phyloP scores from a whole-genome alignment of 2,329 filamentous ascomycete species.

The Blumeriella jaapii region DNA sequence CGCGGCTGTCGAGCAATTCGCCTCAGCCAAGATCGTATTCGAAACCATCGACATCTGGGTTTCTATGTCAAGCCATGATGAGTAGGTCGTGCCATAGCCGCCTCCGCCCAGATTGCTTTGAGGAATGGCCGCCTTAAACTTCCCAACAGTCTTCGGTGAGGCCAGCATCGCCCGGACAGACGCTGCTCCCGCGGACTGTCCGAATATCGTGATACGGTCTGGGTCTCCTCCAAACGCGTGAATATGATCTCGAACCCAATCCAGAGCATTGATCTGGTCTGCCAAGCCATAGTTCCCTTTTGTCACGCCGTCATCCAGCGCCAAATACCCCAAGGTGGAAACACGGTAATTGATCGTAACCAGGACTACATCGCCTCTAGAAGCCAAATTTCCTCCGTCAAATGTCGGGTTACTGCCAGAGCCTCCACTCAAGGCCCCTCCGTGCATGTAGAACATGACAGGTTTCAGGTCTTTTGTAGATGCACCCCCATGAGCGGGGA shows the following conservation, averaged over 20 bases:
- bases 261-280: slow-evolving; percentile 28
- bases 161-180: slow-evolving; percentile 17
- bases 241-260: slow-evolving; percentile 28
- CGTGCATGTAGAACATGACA: slow-evolving; percentile 22
- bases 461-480: slow-evolving; percentile 23
- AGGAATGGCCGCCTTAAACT: slow-evolving; percentile 16
- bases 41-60: slow-evolving; percentile 9
- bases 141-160: slow-evolving; percentile 17
- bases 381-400: slow-evolving; percentile 18
- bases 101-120: slow-evolving; percentile 18
- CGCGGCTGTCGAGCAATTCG: slow-evolving; percentile 13
- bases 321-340: slow-evolving; percentile 34
- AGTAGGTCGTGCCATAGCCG: slow-evolving; percentile 17
- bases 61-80: slow-evolving; percentile 13
- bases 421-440: slow-evolving; percentile 26
- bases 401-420: slow-evolving; percentile 15
- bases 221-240: slow-evolving; percentile 29
- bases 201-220: slow-evolving; percentile 28
- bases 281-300: slow-evolving; percentile 34
- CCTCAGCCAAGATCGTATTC: slow-evolving; percentile 10
- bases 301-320: slow-evolving; percentile 34
- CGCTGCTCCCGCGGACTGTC: slow-evolving; percentile 36
- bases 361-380: slow-evolving; percentile 18
- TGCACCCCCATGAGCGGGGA: slow-evolving; percentile 12
- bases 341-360: slow-evolving; percentile 34